Conservation (phyloP, 73 alveolate species). For the Paramecium octaurelia region DNA sequence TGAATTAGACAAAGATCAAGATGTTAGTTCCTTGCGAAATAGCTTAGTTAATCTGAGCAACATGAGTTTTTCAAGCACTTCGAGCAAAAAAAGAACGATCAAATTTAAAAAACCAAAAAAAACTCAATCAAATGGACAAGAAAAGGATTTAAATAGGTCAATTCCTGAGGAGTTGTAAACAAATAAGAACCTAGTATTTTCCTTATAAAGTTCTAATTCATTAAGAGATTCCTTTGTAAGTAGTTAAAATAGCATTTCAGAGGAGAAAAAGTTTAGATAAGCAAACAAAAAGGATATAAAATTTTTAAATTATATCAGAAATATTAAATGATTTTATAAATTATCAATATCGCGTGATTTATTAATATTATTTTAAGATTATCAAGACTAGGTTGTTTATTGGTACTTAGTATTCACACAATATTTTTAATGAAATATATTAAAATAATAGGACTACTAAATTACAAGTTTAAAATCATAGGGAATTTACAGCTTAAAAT, state of each 20-base stretch:
- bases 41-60: conserved; percentile 33
- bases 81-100: not conserved
- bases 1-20: not conserved
- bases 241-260: not conserved
- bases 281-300: not conserved
- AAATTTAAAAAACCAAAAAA: not conserved
- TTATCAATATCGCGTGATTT: not conserved
- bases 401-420: too few species aligned
- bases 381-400: too few species aligned
- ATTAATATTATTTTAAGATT: not conserved
- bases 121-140: not conserved
- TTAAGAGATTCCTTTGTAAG: conserved; percentile 16
- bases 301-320: conserved; percentile 13
- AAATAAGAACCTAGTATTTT: not conserved
- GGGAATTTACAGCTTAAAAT: too few species aligned
- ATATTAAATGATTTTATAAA: not conserved
- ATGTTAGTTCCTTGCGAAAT: not conserved
- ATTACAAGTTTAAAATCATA: not conserved
- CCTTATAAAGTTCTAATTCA: not conserved
- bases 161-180: not conserved
- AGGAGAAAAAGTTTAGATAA: conserved; percentile 19
- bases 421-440: too few species aligned
- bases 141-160: not conserved
- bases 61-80: not conserved
- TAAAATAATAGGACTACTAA: too few species aligned